Evolutionary conservation across 768 basidiomycete genomes (phyloP), one percentile per base, ranked within the genome.

Genomic region (Tephrocybe sp.): DNA sequence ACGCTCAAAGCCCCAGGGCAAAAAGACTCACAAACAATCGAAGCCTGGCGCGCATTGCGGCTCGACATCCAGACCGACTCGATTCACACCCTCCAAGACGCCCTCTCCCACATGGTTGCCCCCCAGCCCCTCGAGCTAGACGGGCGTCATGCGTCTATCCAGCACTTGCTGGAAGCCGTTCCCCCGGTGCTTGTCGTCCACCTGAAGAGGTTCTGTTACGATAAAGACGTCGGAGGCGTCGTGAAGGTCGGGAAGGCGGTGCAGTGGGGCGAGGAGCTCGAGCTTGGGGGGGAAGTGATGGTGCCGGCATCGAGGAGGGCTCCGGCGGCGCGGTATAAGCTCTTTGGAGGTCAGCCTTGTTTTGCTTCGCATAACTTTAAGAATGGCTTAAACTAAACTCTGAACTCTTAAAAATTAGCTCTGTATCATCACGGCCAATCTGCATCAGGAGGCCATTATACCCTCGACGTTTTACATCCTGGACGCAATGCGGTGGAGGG

Each of bases 391-490:
- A 26, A 32, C 30, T 39, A 45, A 12, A 39, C 44, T 39, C 45
- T 23, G 34, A 3, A 20, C 43, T 41, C 45, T 5, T 3, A 26
- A 26, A 26, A 4, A 7, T 2, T 56, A 90, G 96, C 85, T 8
- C 70, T 98, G 11, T 98, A 98, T 67, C 96, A 99, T 65, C 95
- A 99, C 58, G 96, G 96, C 2, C 73, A 77, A 23, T 89, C 90
- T 6, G 92, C 96, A 0, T 85, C 86, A 1, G 93, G 94, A 2
- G 96, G 96, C 1, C 96, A 98, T 68, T 98, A 98, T 71, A 98
- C 95, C 2, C 80, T 96, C 41, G 89, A 93, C 60, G 88, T 95
- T 9, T 72, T 95, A 2, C 86, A 91, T 58, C 88, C 87, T 12
- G 56, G 2, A 79, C 80, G 56, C 76, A 84, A 32, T 80, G 77